These are phyloP conservation scores for Panus rudis DNA, from an alignment of 768 basidiomycete species.

Conservation along the genomic window DNA sequence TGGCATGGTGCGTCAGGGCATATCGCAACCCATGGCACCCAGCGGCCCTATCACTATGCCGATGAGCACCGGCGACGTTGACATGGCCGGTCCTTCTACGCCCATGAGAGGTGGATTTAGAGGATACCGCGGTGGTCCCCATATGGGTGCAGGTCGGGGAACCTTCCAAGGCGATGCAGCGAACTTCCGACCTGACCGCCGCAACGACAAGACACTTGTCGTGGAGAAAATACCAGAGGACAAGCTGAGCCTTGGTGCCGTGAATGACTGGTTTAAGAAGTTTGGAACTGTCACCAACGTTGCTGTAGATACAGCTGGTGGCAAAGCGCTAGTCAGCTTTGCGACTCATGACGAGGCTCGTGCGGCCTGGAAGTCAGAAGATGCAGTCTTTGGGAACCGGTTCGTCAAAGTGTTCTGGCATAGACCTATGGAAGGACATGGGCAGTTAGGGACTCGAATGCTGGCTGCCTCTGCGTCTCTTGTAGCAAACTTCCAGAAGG, in stretches of 20 bases:
- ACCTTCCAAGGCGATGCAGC: constrained; percentile 61
- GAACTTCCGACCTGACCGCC: constrained; percentile 58
- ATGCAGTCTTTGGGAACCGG: constrained; percentile 90
- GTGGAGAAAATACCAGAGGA: constrained; percentile 92
- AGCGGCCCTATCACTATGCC: no score
- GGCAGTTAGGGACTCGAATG: constrained; percentile 67
- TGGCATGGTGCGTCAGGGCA: constrained; percentile 1
- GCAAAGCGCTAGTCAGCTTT: constrained; percentile 87
- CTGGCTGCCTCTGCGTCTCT: constrained; percentile 76
- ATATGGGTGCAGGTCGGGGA: constrained; percentile 40
- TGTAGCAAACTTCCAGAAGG: constrained; percentile 53
- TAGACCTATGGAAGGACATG: constrained; percentile 87
- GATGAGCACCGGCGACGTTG: constrained; percentile 15
- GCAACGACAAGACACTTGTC: constrained; percentile 76
- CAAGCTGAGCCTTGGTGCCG: constrained; percentile 65
- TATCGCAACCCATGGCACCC: constrained; percentile 11
- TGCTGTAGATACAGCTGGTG: constrained; percentile 66
- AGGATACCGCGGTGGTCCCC: constrained; percentile 30
- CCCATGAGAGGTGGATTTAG: constrained; percentile 14
- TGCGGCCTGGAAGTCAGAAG: constrained; percentile 86
- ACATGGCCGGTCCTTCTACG: constrained; percentile 28
- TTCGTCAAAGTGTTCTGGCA: constrained; percentile 98
- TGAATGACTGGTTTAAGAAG: constrained; percentile 85
- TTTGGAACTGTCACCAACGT: constrained; percentile 93
- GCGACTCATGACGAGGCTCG: constrained; percentile 76